phyloP scores from a whole-genome alignment of 306 rosid species.

The Inga oerstediana region DNA sequence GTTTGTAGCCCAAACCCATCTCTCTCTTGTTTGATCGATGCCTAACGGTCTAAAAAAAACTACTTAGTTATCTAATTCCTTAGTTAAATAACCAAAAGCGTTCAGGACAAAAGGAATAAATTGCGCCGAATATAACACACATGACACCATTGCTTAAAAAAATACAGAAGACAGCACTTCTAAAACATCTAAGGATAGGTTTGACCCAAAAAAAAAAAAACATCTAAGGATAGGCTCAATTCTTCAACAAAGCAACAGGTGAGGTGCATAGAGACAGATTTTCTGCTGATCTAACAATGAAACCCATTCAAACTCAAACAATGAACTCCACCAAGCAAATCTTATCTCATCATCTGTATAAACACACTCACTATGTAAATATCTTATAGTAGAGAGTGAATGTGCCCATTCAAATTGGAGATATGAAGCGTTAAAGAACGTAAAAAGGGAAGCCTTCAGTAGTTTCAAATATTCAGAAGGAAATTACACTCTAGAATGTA shows the following conservation, averaged over 20 bases:
- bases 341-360: not conserved
- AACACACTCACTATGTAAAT: not conserved
- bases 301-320: slow-evolving; percentile 25
- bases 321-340: slow-evolving; percentile 6
- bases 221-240: slow-evolving; percentile 6
- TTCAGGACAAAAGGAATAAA: not conserved
- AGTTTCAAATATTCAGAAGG: not conserved
- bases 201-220: too few relatives aligned
- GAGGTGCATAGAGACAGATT: slow-evolving; percentile 7
- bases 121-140: not conserved
- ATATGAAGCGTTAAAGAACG: not conserved
- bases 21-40: not conserved
- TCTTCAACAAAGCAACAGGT: slow-evolving; percentile 9
- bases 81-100: slow-evolving; percentile 6
- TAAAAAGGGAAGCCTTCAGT: not conserved
- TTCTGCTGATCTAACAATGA: slow-evolving; percentile 1
- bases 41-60: not conserved
- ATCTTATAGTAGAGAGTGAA: not conserved
- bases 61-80: not conserved
- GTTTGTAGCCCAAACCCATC: not conserved
- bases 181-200: not conserved
- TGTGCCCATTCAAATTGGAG: not conserved
- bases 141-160: not conserved
- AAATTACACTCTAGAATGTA: not conserved
- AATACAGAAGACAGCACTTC: not conserved